Percentiles rank a stretch among this genome's conserved stretches.
phyloP scores from a whole-genome alignment of 805 yeast species.

The Barnettozyma siamensis region DNA sequence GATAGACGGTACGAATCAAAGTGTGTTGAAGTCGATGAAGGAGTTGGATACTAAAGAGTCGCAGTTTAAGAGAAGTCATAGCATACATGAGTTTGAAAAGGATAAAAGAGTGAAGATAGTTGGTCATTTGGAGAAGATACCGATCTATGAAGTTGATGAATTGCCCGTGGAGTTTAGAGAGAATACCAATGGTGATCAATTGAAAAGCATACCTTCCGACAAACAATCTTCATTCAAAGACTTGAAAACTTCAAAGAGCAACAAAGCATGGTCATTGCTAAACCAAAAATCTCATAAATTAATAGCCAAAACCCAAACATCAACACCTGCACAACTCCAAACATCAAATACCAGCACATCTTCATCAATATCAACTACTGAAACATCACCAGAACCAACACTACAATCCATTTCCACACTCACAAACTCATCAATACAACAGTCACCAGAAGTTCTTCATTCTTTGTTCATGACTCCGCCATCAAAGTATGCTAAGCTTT shows the following conservation, averaged over 20 bases:
- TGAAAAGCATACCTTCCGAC: background rate
- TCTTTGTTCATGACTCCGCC: too few species aligned
- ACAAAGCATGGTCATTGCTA: background rate
- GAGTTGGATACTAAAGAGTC: conserved; percentile 28
- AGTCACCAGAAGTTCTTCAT: too few species aligned
- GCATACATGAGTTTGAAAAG: conserved; percentile 35
- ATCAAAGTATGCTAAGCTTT: conserved; percentile 26
- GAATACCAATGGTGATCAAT: background rate
- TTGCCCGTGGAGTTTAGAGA: conserved; percentile 35
- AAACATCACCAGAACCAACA: background rate
- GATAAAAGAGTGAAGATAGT: conserved; percentile 24
- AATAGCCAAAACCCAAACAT: conserved; percentile 29
- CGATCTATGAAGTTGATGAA: conserved; percentile 36
- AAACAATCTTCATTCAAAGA: conserved; percentile 53
- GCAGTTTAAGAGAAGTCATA: conserved; percentile 40
- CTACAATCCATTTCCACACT: background rate
- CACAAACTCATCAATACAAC: too few species aligned
- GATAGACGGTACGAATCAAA: conserved; percentile 36
- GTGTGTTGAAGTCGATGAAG: conserved; percentile 27
- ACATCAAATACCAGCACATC: too few species aligned
- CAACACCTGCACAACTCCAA: background rate
- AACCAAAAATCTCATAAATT: conserved; percentile 17
- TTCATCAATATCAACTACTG: too few species aligned
- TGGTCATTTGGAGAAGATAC: conserved; percentile 21
- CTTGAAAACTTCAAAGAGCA: conserved; percentile 41